Percentiles rank a stretch among this genome's conserved stretches.
These are phyloP conservation scores for Metahyphopichia silvanorum DNA, from an alignment of 805 yeast genomes.

Conservation along the genomic window DNA sequence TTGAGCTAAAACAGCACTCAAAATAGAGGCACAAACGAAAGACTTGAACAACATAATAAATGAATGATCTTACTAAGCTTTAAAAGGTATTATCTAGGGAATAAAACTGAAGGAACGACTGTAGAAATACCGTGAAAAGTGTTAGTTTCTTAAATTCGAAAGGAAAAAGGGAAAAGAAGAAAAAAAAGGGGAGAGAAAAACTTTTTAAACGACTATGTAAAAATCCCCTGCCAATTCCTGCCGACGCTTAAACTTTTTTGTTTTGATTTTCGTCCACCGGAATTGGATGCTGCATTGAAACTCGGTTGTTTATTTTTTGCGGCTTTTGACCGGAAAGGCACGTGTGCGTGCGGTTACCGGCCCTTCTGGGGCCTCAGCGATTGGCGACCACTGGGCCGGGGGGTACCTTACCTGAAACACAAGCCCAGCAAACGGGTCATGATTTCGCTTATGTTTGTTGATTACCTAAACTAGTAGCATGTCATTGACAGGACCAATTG, in stretches of 20 bases:
- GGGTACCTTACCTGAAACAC: too few relatives aligned
- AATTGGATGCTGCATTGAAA: too few relatives aligned
- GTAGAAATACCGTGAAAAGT: slow-evolving; percentile 3
- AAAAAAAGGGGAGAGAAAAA: not conserved
- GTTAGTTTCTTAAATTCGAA: not conserved
- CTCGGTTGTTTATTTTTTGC: too few relatives aligned
- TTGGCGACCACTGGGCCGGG: too few relatives aligned
- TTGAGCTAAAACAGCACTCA: slow-evolving; percentile 52
- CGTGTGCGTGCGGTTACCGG: too few relatives aligned
- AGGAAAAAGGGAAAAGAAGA: not conserved
- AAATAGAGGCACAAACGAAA: slow-evolving; percentile 47
- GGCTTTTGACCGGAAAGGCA: too few relatives aligned
- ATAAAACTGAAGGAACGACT: slow-evolving; percentile 2
- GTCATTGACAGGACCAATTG: too few relatives aligned
- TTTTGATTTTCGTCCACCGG: not conserved
- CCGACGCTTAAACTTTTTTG: not conserved
- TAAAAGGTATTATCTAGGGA: slow-evolving; percentile 23
- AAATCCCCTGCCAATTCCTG: not conserved
- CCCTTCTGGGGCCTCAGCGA: too few relatives aligned
- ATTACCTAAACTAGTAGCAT: too few relatives aligned
- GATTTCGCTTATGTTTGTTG: too few relatives aligned
- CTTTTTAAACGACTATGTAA: not conserved
- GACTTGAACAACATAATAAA: slow-evolving; percentile 45
- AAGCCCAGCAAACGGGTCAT: too few relatives aligned
- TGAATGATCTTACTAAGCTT: slow-evolving; percentile 6